Evolutionary conservation across 192 early-diverging fungal genomes (phyloP).

Genomic region (Irineochytrium annulatum): DNA sequence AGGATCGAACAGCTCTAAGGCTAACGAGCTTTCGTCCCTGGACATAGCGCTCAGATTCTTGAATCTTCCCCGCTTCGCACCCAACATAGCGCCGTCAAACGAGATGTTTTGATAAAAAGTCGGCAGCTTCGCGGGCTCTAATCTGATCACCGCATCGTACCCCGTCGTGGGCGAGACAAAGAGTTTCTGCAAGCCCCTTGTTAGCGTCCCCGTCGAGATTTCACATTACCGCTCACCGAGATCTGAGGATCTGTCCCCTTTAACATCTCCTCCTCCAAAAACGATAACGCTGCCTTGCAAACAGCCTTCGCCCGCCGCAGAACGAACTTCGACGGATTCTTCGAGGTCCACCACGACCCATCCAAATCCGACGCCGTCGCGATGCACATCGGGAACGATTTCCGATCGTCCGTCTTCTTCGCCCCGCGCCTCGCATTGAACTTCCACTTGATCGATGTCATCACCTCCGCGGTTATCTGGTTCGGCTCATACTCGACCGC

Average conservation of each 20-base stretch:
- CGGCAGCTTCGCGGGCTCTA: conserved; percentile 47
- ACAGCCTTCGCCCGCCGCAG: conserved; percentile 60
- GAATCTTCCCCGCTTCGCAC: conserved; percentile 53
- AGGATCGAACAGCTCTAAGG: conserved; percentile 73
- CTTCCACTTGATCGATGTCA: conserved; percentile 22
- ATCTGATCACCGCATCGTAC: conserved; percentile 72
- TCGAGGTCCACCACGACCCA: conserved; percentile 55
- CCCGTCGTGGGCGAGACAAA: conserved; percentile 78
- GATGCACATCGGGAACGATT: conserved; percentile 50
- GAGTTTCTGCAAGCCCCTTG: conserved; percentile 43
- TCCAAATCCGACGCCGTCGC: conserved; percentile 61
- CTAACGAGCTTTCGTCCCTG: conserved; percentile 37
- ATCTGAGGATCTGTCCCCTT: conserved; percentile 35
- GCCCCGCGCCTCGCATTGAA: conserved; percentile 37
- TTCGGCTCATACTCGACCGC: conserved; percentile 72
- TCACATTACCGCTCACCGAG: conserved; percentile 28
- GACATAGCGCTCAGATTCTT: conserved; percentile 60
- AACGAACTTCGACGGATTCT: conserved; percentile 53
- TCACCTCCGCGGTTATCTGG: conserved; percentile 40
- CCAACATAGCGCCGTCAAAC: conserved; percentile 18
- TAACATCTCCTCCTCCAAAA: conserved; percentile 41
- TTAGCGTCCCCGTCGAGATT: background rate
- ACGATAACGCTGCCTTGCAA: conserved; percentile 59
- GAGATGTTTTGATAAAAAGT: conserved; percentile 29
- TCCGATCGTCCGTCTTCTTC: background rate